phyloP scores from a whole-genome alignment of 345 rosid genomes.

The Eutrema japonicum region DNA sequence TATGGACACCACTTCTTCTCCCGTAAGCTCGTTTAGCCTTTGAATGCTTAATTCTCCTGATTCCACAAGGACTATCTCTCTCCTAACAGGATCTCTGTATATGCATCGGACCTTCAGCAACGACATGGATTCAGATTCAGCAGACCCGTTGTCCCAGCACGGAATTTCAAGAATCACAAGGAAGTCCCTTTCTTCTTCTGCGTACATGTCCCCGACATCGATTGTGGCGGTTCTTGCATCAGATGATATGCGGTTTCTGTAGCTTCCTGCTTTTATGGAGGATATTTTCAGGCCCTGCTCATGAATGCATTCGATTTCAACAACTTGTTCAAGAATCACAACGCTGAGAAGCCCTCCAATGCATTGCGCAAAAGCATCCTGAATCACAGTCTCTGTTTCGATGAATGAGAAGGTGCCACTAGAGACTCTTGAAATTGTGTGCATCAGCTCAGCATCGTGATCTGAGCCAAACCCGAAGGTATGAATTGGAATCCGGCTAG shows the following conservation, averaged over 20 bases:
- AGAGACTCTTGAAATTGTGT: slow-evolving; percentile 71
- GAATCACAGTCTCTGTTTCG: slow-evolving; percentile 80
- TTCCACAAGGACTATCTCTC: slow-evolving; percentile 51
- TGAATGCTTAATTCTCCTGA: slow-evolving; percentile 55
- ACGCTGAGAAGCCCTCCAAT: slow-evolving; percentile 95
- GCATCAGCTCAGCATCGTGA: slow-evolving; percentile 89
- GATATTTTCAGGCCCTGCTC: slow-evolving; percentile 53
- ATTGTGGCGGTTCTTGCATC: slow-evolving; percentile 58
- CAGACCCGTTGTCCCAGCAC: slow-evolving; percentile 38
- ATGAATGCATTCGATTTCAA: slow-evolving; percentile 59
- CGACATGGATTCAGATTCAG: slow-evolving; percentile 54
- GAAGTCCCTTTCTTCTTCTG: slow-evolving; percentile 95
- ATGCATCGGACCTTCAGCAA: slow-evolving; percentile 70
- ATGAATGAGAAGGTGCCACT: slow-evolving; percentile 96
- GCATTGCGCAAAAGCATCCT: slow-evolving; percentile 98
- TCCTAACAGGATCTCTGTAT: slow-evolving; percentile 69
- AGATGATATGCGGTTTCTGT: slow-evolving; percentile 51
- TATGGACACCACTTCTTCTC: slow-evolving; percentile 57
- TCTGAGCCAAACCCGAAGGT: slow-evolving; percentile 91
- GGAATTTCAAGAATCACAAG: slow-evolving; percentile 73
- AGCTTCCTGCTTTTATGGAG: slow-evolving; percentile 82
- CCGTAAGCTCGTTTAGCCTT: slow-evolving; percentile 55
- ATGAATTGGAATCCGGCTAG: slow-evolving; percentile 73
- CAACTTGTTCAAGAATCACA: slow-evolving; percentile 68
- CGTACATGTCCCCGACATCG: slow-evolving; percentile 87